Evolutionary conservation across 257 asterid genomes (phyloP).

Genomic region (Nemophila menziesii): DNA sequence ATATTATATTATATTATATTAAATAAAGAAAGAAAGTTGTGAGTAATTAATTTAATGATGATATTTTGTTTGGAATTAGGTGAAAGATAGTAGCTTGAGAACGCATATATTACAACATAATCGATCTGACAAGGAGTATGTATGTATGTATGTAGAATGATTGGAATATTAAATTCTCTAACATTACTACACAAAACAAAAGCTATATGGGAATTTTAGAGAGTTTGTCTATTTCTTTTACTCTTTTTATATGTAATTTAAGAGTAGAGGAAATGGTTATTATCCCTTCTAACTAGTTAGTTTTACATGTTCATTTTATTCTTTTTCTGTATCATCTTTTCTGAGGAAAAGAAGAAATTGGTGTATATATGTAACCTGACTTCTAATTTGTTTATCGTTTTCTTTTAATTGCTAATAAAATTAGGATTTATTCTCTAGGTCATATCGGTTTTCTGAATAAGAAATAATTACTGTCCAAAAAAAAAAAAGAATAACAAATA

Average conservation of each 20-base stretch:
- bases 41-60: not conserved
- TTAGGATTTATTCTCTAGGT: too few relatives aligned
- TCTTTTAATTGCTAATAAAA: too few relatives aligned
- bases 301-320: constrained; percentile 24
- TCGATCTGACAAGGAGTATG: constrained; percentile 25
- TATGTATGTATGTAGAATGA: constrained; percentile 26
- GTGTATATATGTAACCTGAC: constrained; percentile 33
- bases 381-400: too few relatives aligned
- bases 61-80: constrained; percentile 15
- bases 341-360: constrained; percentile 24
- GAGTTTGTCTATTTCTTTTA: constrained; percentile 1
- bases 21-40: not conserved
- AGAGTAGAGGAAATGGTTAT: constrained; percentile 31
- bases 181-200: constrained; percentile 7
- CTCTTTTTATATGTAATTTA: constrained; percentile 14
- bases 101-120: constrained; percentile 37
- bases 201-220: not conserved
- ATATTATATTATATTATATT: not conserved
- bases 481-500: too few relatives aligned
- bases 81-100: constrained; percentile 35
- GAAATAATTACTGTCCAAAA: too few relatives aligned
- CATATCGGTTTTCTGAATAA: too few relatives aligned
- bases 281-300: constrained; percentile 37
- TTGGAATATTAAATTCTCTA: constrained; percentile 18
- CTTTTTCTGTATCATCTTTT: constrained; percentile 3